Evolutionary conservation across 2,329 filamentous ascomycete genomes (phyloP).

Genomic region (Parafenestella ontariensis): DNA sequence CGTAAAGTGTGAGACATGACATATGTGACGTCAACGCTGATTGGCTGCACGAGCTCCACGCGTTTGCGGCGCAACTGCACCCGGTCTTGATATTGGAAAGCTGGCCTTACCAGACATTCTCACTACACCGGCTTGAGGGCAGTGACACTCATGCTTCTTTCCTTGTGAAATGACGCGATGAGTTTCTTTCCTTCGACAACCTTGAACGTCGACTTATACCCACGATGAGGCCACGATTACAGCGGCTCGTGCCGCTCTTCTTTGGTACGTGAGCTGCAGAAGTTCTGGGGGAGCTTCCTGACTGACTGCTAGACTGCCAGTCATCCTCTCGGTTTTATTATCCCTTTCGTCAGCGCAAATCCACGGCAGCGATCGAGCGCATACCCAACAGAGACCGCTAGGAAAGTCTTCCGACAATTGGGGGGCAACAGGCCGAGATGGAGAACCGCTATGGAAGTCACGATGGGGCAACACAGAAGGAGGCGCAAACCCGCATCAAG

Average conservation of each 20-base stretch:
- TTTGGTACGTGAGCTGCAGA: conserved; percentile 34
- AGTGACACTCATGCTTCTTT: conserved; percentile 20
- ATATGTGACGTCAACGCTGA: conserved; percentile 39
- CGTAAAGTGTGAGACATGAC: conserved; percentile 7
- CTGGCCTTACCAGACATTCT: conserved; percentile 43
- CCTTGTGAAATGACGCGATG: conserved; percentile 41
- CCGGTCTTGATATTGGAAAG: conserved; percentile 35
- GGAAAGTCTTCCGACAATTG: conserved; percentile 19
- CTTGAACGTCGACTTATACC: conserved; percentile 16
- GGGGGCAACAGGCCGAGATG: conserved; percentile 18
- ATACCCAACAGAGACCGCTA: conserved; percentile 35
- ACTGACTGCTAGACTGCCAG: conserved; percentile 34
- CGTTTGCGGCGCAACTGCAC: conserved; percentile 25
- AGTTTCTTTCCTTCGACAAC: conserved; percentile 23
- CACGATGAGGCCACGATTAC: conserved; percentile 45
- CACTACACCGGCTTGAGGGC: conserved; percentile 19
- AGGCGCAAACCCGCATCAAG: conserved; percentile 23
- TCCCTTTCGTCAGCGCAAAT: conserved; percentile 34
- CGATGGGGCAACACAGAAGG: conserved; percentile 26
- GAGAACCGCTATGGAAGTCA: conserved; percentile 27
- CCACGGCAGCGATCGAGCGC: conserved; percentile 27
- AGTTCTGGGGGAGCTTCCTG: conserved; percentile 13
- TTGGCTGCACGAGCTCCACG: conserved; percentile 28
- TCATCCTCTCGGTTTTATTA: conserved; percentile 40
- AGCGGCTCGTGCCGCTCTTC: conserved; percentile 47